Evolutionary conservation across 83 land plant species (phyloP), one percentile per base, ranked within the genome.

Genomic region (Larix sibirica): DNA sequence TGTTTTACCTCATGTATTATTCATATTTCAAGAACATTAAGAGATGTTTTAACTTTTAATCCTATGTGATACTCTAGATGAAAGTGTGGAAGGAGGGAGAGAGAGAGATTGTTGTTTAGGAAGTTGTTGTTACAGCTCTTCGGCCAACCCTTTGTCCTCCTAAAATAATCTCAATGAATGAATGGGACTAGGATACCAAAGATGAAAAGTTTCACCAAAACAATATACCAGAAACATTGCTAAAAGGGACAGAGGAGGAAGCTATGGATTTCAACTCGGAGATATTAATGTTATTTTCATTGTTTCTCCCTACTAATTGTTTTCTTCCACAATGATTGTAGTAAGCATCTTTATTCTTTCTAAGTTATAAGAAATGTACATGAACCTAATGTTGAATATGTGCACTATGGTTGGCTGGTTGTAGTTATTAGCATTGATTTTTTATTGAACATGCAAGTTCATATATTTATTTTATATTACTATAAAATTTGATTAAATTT

Each of bases 231-330:
- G 56, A 26, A 50, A 56, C 24, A 54, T 17, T 13, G 33, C 59
- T 24, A 24, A 44, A 76, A 17, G 79, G 60, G 61, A 13, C 16
- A 76, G 36, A 76, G 12, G 59, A 76, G 50, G 79, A 76, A 76
- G 26, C 13, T 26, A 13, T 28, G 23, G 78, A 79, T 60, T 79
- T 62, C 20, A 60, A 58, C 18, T 61, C 2, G 12, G 80, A 79
- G 80, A 65, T 79, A 79, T 3, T 9, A 8, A 50, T 17, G 54
- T 50, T 54, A 24, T 75, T 75, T 58, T 50, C 3, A 47, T 24
- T 24, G 60, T 47, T 75, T 2, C 26, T 75, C 44, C 78, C 60
- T 75, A 31, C 78, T 10, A 73, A 42, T 42, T 2, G 0, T 13
- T 10, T 75, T 47, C 26, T 24, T 26, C 59, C 23, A 75, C 23